Percentiles rank a stretch among this genome's conserved stretches.
Evolutionary conservation across 768 basidiomycete genomes (phyloP).

Genomic region (Pisolithus microcarpus): DNA sequence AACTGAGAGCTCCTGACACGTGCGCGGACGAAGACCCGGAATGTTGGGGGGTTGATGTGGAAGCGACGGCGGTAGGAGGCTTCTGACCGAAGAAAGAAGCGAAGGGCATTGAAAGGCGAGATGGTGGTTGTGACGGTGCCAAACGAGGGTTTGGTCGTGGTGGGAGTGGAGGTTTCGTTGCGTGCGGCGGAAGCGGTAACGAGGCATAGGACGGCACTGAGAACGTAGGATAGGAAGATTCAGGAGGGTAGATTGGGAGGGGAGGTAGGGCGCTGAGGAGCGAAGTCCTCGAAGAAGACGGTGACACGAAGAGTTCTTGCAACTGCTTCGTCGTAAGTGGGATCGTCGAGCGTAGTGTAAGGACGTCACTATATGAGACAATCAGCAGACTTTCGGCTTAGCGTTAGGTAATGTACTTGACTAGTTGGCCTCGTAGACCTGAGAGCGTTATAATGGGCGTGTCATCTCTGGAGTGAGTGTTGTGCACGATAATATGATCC

Average conservation of each 20-base stretch:
- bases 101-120: slow-evolving; percentile 66
- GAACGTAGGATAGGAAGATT: slow-evolving; percentile 43
- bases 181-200: slow-evolving; percentile 34
- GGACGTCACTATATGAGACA: slow-evolving; percentile 23
- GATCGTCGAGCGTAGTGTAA: slow-evolving; percentile 41
- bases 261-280: slow-evolving; percentile 45
- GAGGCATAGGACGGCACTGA: slow-evolving; percentile 35
- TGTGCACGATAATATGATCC: slow-evolving; percentile 74
- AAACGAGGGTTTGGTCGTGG: slow-evolving; percentile 25
- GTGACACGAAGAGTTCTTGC: slow-evolving; percentile 27
- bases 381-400: slow-evolving; percentile 26
- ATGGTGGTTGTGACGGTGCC: slow-evolving; percentile 19
- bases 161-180: slow-evolving; percentile 26
- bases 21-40: slow-evolving; percentile 4
- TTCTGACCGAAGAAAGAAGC: slow-evolving; percentile 66
- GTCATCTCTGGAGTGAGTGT: slow-evolving; percentile 39
- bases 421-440: slow-evolving; percentile 68
- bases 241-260: slow-evolving; percentile 36
- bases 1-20: neutral
- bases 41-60: slow-evolving; percentile 24
- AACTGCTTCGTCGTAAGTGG: slow-evolving; percentile 36
- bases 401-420: slow-evolving; percentile 40
- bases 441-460: slow-evolving; percentile 70
- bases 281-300: slow-evolving; percentile 27
- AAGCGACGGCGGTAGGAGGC: slow-evolving; percentile 23